Evolutionary conservation across 192 early-diverging fungal genomes (phyloP), one percentile per base, ranked within the genome.

Genomic region (Umbelopsis vinacea): DNA sequence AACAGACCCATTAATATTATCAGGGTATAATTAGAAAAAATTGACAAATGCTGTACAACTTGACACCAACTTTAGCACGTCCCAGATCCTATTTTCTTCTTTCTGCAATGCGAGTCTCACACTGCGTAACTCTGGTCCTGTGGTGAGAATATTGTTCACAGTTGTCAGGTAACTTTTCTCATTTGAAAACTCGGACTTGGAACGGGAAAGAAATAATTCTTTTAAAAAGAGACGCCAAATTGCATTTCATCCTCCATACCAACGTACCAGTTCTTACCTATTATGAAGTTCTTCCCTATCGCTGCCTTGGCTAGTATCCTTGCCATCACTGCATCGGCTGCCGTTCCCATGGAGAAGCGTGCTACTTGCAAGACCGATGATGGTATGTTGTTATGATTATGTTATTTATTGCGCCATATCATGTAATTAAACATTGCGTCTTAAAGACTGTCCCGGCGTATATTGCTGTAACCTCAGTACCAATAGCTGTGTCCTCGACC

Each of bases 321-420:
- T 11, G 57, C 57, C 3, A 29, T 63, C 33, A 63, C 57, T 26
- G 57, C n/a, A n/a, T 37, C 57, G 8, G 57, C 57, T 33, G 57
- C 57, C 19, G 19, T 63, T 37, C 33, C 57, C 11, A 63, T 63
- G 57, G 57, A 63, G 26, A 63, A 63, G 57, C 57, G 57, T 37
- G 57, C 57, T 14, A 2, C 57, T 26, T 63, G 57, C 57, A 63
- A 63, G 57, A 63, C 57, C n/a, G 57, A 63, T 63, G 57, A 63
- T 63, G 57, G 57, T 63, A 63, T 46, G 26, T 43, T 43, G 40
- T 43, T 63, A 37, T 63, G 33, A 26, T 26, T 12, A 29, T 29
- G 26, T 63, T n/a, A n/a, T n/a, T 11, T 6, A 63, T 63, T 63
- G 57, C 57, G 17, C 57, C 11, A 37, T 63, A 15, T 33, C 46